Base-by-base conservation (phyloP, 2,329 filamentous ascomycete genomes). In the Lojkania enalia region DNA sequence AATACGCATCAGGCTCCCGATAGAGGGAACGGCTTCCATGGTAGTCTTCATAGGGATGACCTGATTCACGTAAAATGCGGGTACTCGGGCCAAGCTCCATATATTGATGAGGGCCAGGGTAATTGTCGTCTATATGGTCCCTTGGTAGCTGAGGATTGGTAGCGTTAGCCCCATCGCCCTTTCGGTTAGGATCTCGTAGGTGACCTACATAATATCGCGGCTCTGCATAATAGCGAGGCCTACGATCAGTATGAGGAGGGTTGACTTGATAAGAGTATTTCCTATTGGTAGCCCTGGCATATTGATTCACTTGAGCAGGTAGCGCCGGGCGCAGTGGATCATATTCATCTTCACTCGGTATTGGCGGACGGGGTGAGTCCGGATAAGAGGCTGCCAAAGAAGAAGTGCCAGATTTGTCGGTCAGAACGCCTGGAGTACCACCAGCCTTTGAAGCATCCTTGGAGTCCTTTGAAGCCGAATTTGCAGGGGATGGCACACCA, bases 271-370 rank as follows among this genome's bases (percentile, higher is more conserved):
- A 57, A 3, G 58, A 51, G 11, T 55, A 53, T 43, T 52, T 60
- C 40, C 54, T 61, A 23, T 51, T 51, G 14, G 44, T 38, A n/a
- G 54, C 33, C 20, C 46, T 51, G 14, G 54, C 27, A 16, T 44
- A 21, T 23, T 56, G 55, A 30, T 51, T 57, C 14, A 48, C 20
- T 35, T 60, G 57, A 4, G 42, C 20, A 7, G 51, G 31, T n/a
- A 62, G 52, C 4, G 61, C 58, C 14, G 74, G 74, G 20, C 66
- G 66, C 43, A 70, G 70, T 21, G 73, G 72, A 56, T 77, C 73
- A 58, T 78, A 78, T 51, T 78, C 76, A 55, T 77, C 72, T 42
- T 76, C 72, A 2, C 57, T 64, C n/a, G 53, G 48, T 42, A 57
- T 66, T 3, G 49, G 42, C 7, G 69, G 67, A 21, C 67, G 65